phyloP scores from a whole-genome alignment of 2,329 filamentous ascomycete species.

The Elsinoe necatrix region DNA sequence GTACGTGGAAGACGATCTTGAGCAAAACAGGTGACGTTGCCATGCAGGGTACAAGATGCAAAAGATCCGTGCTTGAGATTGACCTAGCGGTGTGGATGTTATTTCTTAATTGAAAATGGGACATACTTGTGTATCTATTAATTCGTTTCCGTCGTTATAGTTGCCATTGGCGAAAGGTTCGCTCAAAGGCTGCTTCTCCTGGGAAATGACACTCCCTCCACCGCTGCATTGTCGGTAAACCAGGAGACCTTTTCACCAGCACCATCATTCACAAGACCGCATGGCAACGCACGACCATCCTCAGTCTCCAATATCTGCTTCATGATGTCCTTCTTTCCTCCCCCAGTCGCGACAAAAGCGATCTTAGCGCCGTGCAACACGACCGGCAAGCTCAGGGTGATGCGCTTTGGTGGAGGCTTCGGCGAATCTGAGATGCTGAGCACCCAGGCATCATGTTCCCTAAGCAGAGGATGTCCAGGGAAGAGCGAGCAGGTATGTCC shows the following conservation, averaged over 20 bases:
- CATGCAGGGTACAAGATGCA: not conserved
- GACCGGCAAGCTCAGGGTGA: slow-evolving; percentile 87
- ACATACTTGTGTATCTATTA: not conserved
- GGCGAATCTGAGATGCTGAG: slow-evolving; percentile 86
- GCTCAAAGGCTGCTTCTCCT: slow-evolving; percentile 55
- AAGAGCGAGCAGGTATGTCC: slow-evolving; percentile 97
- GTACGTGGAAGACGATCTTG: not conserved
- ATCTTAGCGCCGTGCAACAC: slow-evolving; percentile 78
- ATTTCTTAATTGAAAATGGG: not conserved
- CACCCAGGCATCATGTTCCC: slow-evolving; percentile 86
- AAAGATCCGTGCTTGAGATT: not conserved
- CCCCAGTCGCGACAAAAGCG: slow-evolving; percentile 86
- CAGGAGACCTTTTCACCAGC: slow-evolving; percentile 83
- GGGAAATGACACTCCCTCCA: slow-evolving; percentile 77
- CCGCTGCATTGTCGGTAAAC: slow-evolving; percentile 83
- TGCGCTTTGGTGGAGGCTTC: slow-evolving; percentile 83
- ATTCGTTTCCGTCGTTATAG: not conserved
- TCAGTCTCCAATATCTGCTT: slow-evolving; percentile 82
- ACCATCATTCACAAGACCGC: slow-evolving; percentile 75
- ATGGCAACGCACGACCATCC: slow-evolving; percentile 66
- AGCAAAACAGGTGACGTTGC: not conserved
- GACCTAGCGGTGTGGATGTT: not conserved
- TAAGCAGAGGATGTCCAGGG: slow-evolving; percentile 76
- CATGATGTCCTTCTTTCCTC: slow-evolving; percentile 81
- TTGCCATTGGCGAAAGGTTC: not conserved